Evolutionary conservation across 1,284 basidiomycete species (phyloP), one percentile per base, ranked within the genome.

Genomic region (Apiotrichum laibachii): DNA sequence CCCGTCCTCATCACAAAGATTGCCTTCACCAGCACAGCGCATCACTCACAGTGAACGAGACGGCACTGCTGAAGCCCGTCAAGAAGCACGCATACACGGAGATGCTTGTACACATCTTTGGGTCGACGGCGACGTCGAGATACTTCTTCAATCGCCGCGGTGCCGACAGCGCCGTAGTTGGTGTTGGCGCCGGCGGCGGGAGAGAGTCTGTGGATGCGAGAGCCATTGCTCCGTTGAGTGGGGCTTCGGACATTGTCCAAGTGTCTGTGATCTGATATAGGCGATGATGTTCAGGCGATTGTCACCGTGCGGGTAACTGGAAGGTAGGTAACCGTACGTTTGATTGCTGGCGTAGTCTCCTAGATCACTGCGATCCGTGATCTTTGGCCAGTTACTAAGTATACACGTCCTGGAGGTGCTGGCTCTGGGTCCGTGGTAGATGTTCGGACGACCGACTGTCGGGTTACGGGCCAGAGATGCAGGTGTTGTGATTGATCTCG

Each of bases 1-100:
- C 35, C 8, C 13, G 35, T 37, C 39, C 39, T 5, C 45, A 5
- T 13, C 7, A 7, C 26, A 31, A 31, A 31, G 4, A 31, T 31
- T 8, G 21, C 13, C 21, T 6, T 1, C 47, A 18, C n/a, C 37
- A 6, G n/a, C 21, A 22, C n/a, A 11, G 19, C 12, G 8, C 9
- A 1, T 6, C 13, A 60, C 63, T 57, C 35, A 67, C 72, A 48
- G 87, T 85, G 79, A 91, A 92, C 1, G 85, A 85, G 16, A 90
- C 81, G 1, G 85, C 82, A 65, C 70, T 88, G 83, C 89, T 86
- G 77, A 85, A 89, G 0, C 90, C 90, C 0, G 89, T 92, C 84
- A 92, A 86, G 76, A 92, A 90, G 76, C 89, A 91, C 72, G 85
- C 91, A 6, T 82, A 84, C 2, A 86, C 82, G 50, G 90, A 80